Base-by-base conservation (phyloP, 2,329 filamentous ascomycete genomes). In the Neonectria hederae region DNA sequence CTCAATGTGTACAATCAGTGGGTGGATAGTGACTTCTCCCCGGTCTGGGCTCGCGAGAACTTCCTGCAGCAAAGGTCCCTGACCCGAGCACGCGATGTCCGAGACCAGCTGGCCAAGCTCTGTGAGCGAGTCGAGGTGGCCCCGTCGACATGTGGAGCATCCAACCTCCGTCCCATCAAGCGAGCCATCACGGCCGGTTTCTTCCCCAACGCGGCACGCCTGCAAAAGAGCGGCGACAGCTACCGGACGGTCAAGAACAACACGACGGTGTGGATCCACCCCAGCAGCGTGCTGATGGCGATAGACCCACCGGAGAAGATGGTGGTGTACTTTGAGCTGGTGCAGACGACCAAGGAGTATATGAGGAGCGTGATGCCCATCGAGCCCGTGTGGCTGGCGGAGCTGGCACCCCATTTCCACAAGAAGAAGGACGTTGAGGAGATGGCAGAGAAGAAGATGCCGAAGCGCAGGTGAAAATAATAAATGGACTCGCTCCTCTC, bases 1-100 rank as follows among this genome's bases (percentile, higher is more conserved):
- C 87, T 98, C 52, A 97, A 97, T 74, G 91, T 99, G 72, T 99
- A 91, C 89, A 95, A 96, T 73, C 92, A 97, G 77, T 99, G 94
- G 92, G 92, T 94, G 1, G 95, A 98, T 76, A 90, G 89, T 53
- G 95, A 97, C 78, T 99, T 93, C 80, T 92, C 89, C 54, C 90
- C 89, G 57, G 88, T 97, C 49, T 99, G 94, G 94, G 84, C 92
- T 0, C 90, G 90, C 53, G 95, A 98, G 80, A 97, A 98, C 77
- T 99, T 97, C 78, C 77, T 99, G 10, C 94, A 98, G 76, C 93
- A 97, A 77, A 89, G 94, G 17, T 92, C 90, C n/a, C 84, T 99
- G 3, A 96, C 91, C 0, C 89, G 96, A 1, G 95, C 94, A 0
- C 89, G 95, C 30, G 94, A 98, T 73, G 93, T 99, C 2, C 89